These are phyloP conservation scores for Nitzschia inconspicua DNA, from an alignment of 108 stramenopile species.

Conservation along the genomic window DNA sequence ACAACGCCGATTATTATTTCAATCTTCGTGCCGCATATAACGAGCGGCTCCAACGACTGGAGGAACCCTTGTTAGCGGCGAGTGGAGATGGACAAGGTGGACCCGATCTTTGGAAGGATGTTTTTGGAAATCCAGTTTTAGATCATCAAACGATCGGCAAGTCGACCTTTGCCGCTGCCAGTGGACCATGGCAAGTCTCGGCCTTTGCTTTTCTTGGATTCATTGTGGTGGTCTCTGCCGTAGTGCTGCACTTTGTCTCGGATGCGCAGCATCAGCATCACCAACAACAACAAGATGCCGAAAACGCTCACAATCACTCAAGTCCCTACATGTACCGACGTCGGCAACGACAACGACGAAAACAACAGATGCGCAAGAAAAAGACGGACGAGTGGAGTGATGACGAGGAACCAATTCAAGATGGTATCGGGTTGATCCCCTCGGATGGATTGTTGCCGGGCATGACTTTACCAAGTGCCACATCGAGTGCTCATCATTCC, in stretches of 20 bases:
- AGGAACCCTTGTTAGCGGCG: constrained; percentile 16
- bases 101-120: constrained; percentile 11
- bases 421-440: constrained; percentile 6
- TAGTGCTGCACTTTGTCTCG: constrained; percentile 59
- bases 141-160: background rate
- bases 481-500: background rate
- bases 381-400: constrained; percentile 78
- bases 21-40: background rate
- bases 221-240: constrained; percentile 50
- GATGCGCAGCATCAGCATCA: background rate
- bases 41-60: constrained; percentile 16
- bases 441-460: background rate
- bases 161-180: background rate
- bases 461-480: background rate
- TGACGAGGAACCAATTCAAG: constrained; percentile 43
- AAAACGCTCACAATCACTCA: background rate
- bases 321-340: constrained; percentile 3
- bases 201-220: constrained; percentile 53
- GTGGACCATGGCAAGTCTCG: constrained; percentile 60
- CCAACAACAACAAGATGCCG: background rate
- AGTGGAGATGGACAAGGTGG: constrained; percentile 1
- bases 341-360: constrained; percentile 22
- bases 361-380: constrained; percentile 40
- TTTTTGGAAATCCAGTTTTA: constrained; percentile 8
- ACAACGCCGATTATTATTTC: background rate